Evolutionary conservation across 306 rosid species (phyloP), one percentile per base, ranked within the genome.

Genomic region (Trichosanthes cucumerina): DNA sequence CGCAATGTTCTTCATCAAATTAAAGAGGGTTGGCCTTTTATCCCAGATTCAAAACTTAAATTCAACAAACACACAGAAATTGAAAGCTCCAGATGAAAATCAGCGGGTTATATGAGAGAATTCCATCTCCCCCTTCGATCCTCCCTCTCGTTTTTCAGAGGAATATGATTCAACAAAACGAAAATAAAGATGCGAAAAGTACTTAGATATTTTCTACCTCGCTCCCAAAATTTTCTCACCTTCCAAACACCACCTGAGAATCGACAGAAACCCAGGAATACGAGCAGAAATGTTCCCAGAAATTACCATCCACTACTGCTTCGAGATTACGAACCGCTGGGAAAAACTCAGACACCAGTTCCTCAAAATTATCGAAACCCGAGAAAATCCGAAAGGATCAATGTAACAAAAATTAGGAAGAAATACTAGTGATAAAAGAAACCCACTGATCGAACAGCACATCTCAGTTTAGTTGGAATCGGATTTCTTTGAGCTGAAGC

Each of bases 381-480:
- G n/a, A n/a, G n/a, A 23, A 23, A 21, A 41, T 69, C 52, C 7
- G 26, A 38, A 39, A 38, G 33, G 10, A 70, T 18, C 13, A 18
- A 18, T 65, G 19, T 4, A 62, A 2, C n/a, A n/a, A 26, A n/a
- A 46, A 72, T 47, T 4, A 0, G 6, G 23, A 43, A 44, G 23
- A 70, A 14, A 24, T 44, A 39, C n/a, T 65, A 4, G 4, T 43
- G 54, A 70, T 15, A 13, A 28, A 46, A 26, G 43, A 28, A 47
- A 73, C 59, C 39, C 58, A 73, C 77, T 50, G 44, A 73, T 49
- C 77, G 60, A 73, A 73, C 41, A 49, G 77, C 60, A 43, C 41
- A 73, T 73, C 60, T 73, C 24, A 49, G 60, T 49, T 28, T 47
- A 73, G 43, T 28, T 16, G 77, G 58, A 73, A 6, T 73, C 43